Conservation (phyloP, 2,329 filamentous ascomycete species). For the Onygenales sp. region DNA sequence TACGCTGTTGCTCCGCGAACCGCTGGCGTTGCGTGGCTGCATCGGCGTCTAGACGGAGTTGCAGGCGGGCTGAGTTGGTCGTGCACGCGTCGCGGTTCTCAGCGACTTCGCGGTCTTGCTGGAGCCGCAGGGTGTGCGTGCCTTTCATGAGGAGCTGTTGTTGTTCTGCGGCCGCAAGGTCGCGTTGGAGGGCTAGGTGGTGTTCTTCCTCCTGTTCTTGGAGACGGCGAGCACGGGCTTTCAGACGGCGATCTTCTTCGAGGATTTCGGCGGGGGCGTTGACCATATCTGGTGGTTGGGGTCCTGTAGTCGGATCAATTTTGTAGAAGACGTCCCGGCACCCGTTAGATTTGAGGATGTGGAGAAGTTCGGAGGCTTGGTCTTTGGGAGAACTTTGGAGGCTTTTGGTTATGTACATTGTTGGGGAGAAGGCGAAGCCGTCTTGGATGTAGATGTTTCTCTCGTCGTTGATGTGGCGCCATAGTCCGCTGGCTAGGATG, state of each 20-base stretch:
- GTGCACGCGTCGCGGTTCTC: constrained; percentile 7
- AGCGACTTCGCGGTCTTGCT: constrained; percentile 10
- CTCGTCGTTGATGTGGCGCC: constrained; percentile 54
- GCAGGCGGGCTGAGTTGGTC: constrained; percentile 6
- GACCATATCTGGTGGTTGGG: constrained; percentile 13
- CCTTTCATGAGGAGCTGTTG: constrained; percentile 6
- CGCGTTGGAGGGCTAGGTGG: constrained; percentile 7
- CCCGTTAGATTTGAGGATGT: constrained; percentile 10
- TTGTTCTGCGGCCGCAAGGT: constrained; percentile 8
- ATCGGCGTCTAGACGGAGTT: constrained; percentile 10
- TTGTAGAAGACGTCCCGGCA: constrained; percentile 13
- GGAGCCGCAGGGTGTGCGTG: constrained; percentile 9
- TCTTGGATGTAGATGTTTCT: constrained; percentile 48
- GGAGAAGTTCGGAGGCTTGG: constrained; percentile 6
- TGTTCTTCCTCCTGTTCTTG: constrained; percentile 13
- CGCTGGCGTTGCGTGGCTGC: constrained; percentile 5
- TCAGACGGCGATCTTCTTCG: constrained; percentile 8
- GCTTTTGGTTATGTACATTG: constrained; percentile 47
- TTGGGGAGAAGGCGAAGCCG: constrained; percentile 52
- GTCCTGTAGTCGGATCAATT: neutral
- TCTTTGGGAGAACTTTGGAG: constrained; percentile 7
- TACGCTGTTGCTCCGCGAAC: constrained; percentile 6
- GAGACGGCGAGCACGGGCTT: constrained; percentile 7
- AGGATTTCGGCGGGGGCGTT: constrained; percentile 10
- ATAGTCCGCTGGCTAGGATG: constrained; percentile 54